Base-by-base conservation (phyloP, 2,329 filamentous ascomycete species). In the Xylaria arbuscula region DNA sequence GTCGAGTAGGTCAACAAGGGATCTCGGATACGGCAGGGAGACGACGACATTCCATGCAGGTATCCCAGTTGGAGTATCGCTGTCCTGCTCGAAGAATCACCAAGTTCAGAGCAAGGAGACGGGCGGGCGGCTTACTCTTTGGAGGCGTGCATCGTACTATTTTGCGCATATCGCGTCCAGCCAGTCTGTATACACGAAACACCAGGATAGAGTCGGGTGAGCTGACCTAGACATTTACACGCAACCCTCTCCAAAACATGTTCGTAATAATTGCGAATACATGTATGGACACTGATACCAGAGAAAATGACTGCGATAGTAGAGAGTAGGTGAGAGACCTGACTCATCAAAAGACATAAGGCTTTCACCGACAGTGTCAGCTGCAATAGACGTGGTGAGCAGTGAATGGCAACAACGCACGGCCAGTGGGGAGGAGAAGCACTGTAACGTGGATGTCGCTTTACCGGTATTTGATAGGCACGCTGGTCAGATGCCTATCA, bases 381-480 rank as follows among this genome's bases (percentile, higher is more conserved):
- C 50, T 58, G 38, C 17, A 28, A 19, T 32, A 55, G 48, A 68
- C 57, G 66, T 68, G 66, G 62, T 68, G 62, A 55, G 19, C 47
- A 24, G 42, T 65, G 58, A 69, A 61, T 66, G 66, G 68, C 47
- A 61, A 60, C 47, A 28, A 68, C 65, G 57, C 57, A 45, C 10
- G 51, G 42, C 40, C 36, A 51, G 63, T 63, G 67, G 66, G 58
- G 32, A 36, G 28, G 45, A 19, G 9, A 47, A 62, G 22, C 40
- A 34, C 8, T 51, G 63, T 54, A 19, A 63, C 58, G 47, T 59
- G 65, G 64, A 48, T 34, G 38, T 58, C 24, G 50, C 28, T 45
- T 45, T 45, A 28, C 28, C 28, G 28, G 28, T 45, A 45, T 45
- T 8, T 45, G 40, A 45, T 50, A 34, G 63, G 62, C 60, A 38